These are phyloP conservation scores for Boletus subparvulus DNA, from an alignment of 768 basidiomycete species.

Conservation along the genomic window DNA sequence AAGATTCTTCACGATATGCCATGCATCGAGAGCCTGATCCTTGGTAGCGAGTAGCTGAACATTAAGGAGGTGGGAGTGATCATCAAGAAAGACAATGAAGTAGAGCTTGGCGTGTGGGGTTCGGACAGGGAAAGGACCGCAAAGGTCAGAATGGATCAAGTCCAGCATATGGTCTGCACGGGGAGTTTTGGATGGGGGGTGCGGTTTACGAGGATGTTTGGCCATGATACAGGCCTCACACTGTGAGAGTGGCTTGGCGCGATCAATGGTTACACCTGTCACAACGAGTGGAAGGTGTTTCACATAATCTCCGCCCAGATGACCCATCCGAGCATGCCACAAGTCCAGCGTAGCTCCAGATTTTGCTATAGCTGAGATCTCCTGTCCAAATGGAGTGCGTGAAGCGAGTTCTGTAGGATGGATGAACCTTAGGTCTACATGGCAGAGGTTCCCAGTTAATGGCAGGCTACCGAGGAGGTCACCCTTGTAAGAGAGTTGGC, in stretches of 20 bases:
- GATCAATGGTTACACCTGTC: background rate
- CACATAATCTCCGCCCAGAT: background rate
- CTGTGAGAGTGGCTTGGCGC: background rate
- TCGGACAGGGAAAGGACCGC: constrained; percentile 23
- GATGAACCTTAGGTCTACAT: too few species aligned
- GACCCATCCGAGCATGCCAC: background rate
- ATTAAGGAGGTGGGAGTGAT: constrained; percentile 1
- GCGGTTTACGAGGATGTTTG: background rate
- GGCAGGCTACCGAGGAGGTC: too few species aligned
- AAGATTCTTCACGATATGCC: too few species aligned
- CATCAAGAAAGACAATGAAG: constrained; percentile 19
- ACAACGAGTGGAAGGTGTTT: background rate
- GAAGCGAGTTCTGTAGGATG: too few species aligned
- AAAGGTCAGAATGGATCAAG: constrained; percentile 27
- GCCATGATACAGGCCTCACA: background rate
- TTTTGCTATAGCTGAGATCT: too few species aligned
- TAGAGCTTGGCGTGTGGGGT: constrained; percentile 18
- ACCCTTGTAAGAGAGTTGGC: too few species aligned
- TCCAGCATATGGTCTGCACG: constrained; percentile 11
- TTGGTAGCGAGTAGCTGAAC: background rate
- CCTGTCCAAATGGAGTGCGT: too few species aligned
- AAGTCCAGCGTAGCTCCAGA: background rate
- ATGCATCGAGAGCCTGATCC: constrained; percentile 4
- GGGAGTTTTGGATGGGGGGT: background rate
- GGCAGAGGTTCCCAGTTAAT: too few species aligned